Conservation (phyloP, 345 rosid species). For the Populus deltoides region DNA sequence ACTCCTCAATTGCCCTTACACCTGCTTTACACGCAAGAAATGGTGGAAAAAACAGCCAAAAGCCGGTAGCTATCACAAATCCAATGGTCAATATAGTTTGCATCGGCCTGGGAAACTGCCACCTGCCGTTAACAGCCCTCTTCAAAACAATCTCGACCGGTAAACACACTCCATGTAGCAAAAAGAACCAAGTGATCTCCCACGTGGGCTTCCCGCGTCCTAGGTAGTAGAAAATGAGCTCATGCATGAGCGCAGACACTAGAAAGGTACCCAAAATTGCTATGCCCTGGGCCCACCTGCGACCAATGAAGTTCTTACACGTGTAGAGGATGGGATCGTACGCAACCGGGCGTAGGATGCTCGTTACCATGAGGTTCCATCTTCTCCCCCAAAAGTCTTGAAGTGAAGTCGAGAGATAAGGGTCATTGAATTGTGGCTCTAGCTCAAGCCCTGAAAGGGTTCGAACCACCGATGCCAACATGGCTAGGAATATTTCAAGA, state of each 20-base stretch:
- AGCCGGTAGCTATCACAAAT: constrained; percentile 34
- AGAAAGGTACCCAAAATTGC: constrained; percentile 14
- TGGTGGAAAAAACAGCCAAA: constrained; percentile 50
- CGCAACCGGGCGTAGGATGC: constrained; percentile 18
- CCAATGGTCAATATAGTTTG: constrained; percentile 35
- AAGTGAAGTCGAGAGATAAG: constrained; percentile 34
- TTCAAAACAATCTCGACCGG: constrained; percentile 27
- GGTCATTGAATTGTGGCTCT: constrained; percentile 56
- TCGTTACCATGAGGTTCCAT: constrained; percentile 22
- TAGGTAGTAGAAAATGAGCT: constrained; percentile 18
- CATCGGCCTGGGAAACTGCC: constrained; percentile 24
- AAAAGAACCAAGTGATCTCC: constrained; percentile 13
- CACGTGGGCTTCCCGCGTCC: constrained; percentile 16
- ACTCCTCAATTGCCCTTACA: constrained; percentile 8
- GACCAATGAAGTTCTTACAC: neutral
- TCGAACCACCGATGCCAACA: constrained; percentile 36
- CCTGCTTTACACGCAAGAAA: constrained; percentile 18
- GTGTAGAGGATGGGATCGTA: constrained; percentile 11
- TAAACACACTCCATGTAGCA: constrained; percentile 15
- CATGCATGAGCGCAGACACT: constrained; percentile 25
- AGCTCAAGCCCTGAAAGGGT: constrained; percentile 32
- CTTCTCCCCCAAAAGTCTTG: constrained; percentile 30
- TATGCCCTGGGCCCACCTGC: constrained; percentile 1
- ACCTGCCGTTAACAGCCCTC: constrained; percentile 20
- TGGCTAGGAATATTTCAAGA: constrained; percentile 46